Conservation (phyloP, 106 monocot genomes). For the Platanthera zijinensis region DNA sequence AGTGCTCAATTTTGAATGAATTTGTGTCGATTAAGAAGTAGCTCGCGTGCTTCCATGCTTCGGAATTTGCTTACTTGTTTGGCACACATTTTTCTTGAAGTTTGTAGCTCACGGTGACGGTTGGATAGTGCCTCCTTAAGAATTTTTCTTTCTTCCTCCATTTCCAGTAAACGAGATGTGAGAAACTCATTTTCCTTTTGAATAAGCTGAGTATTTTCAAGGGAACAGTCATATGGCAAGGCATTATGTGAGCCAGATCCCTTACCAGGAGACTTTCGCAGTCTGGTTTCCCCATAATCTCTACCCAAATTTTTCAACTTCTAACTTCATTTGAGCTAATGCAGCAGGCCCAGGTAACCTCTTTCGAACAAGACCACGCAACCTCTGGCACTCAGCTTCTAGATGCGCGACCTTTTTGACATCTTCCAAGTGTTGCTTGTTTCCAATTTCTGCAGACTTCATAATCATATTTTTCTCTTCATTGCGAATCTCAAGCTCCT, state of each 20-base stretch:
- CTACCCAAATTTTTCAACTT: constrained; percentile 77
- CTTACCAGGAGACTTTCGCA: constrained; percentile 32
- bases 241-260: constrained; percentile 16
- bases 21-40: constrained; percentile 31
- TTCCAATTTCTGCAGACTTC: constrained; percentile 60
- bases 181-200: constrained; percentile 85
- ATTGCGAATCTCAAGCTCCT: constrained; percentile 76
- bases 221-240: constrained; percentile 21
- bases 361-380: constrained; percentile 83
- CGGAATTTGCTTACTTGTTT: constrained; percentile 59
- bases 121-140: constrained; percentile 83
- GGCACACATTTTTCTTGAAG: constrained; percentile 66
- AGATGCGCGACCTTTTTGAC: constrained; percentile 70
- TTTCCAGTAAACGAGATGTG: constrained; percentile 41
- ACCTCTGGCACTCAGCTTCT: constrained; percentile 88
- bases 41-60: constrained; percentile 44
- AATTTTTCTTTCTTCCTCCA: constrained; percentile 87
- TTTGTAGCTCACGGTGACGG: constrained; percentile 68
- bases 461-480: constrained; percentile 85
- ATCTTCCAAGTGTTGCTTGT: constrained; percentile 77
- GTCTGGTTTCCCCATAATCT: constrained; percentile 35
- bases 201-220: constrained; percentile 53
- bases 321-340: constrained; percentile 90
- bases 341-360: constrained; percentile 96
- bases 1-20: constrained; percentile 22